Base-by-base conservation (phyloP, 2,329 filamentous ascomycete species). In the Akanthomyces dipterigenus region DNA sequence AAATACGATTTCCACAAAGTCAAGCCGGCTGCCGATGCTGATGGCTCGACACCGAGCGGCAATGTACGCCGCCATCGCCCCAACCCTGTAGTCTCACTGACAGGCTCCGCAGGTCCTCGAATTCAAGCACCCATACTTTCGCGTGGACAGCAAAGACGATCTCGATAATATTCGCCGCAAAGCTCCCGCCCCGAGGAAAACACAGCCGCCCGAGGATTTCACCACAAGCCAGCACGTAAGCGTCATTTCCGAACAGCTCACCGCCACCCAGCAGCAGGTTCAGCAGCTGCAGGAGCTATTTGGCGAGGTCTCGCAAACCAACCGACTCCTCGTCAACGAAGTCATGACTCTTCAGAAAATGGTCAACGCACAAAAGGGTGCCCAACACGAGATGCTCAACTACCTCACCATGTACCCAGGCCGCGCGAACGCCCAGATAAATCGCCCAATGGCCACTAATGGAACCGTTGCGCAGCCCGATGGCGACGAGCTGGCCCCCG, bases 1-100 rank as follows among this genome's bases (percentile, higher is more conserved):
- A 97, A 97, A 73, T 97, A 96, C 75, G 93, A 96, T 72, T 99
- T 99, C 69, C 95, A 99, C 80, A 99, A 99, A 80, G 93, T 98
- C 65, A 86, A 95, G 64, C 75, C 75, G 18, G 74, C 75, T 3
- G 73, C 71, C 55, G 75, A 77, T 50, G 69, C 69, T 62, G 71
- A 74, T 38, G 64, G 65, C 14, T 70, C 70, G 5, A 67, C 69
- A 16, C 69, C 74, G 11, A 73, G 70, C 40, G 74, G 74, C 59
- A 76, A 76, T 62, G 74, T 76, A 68, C 65, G 71, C 38, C 14
- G 18, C 16, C 45, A n/a, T 45, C 34, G 22, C 20, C 11, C 16
- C 86, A 88, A 14, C 96, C 91, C 91, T 55, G 28, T 26, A 34
- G n/a, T 31, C 53, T 42, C 14, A 20, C 49, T 54, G 28, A 46